Conservation (phyloP, 2,329 filamentous ascomycete species). For the Diaporthe citrichinensis region DNA sequence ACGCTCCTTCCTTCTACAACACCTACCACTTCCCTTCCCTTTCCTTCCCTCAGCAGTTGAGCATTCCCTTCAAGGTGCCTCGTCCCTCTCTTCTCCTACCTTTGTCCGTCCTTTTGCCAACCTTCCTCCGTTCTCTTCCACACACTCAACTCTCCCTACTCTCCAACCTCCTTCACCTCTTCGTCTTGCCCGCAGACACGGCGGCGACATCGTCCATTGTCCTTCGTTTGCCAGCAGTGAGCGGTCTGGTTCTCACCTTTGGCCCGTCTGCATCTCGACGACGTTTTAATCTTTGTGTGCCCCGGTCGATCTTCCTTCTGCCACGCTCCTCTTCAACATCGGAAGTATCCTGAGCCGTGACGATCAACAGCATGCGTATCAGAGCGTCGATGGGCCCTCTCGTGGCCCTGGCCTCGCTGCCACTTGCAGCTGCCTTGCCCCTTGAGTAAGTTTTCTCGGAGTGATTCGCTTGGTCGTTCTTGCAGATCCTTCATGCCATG, state of each 20-base stretch:
- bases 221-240: constrained; percentile 38
- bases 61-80: not conserved
- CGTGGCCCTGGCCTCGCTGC: constrained; percentile 53
- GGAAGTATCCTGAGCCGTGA: constrained; percentile 8
- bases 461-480: not conserved
- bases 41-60: constrained; percentile 23
- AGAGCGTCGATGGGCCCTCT: constrained; percentile 53
- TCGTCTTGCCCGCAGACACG: constrained; percentile 1
- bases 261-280: not conserved
- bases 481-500: constrained; percentile 36
- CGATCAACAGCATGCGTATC: constrained; percentile 55
- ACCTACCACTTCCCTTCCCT: constrained; percentile 35
- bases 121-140: constrained; percentile 37
- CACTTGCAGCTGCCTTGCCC: constrained; percentile 50
- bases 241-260: not conserved
- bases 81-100: constrained; percentile 38
- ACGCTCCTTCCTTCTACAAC: constrained; percentile 38
- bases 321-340: not conserved
- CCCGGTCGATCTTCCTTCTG: not conserved
- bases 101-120: constrained; percentile 32
- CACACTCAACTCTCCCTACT: constrained; percentile 23
- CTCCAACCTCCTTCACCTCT: not conserved
- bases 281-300: not conserved
- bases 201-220: constrained; percentile 29
- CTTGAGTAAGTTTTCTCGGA: constrained; percentile 50